Percentiles rank a stretch among this genome's conserved stretches.
Conservation (phyloP, 1,284 basidiomycete genomes). For the Pascua guehoae region DNA sequence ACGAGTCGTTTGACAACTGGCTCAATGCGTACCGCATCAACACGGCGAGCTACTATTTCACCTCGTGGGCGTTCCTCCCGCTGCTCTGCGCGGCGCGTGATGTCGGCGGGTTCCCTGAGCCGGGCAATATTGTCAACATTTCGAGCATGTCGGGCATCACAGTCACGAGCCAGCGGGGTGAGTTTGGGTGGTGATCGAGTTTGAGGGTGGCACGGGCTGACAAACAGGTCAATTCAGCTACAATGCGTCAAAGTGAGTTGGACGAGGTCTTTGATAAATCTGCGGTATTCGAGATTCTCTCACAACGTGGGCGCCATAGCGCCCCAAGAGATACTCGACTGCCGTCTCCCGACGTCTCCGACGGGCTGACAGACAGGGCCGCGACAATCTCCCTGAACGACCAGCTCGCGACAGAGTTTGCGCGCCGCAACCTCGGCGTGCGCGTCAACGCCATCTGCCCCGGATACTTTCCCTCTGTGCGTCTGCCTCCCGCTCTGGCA, state of each 20-base stretch:
- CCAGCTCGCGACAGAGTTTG: slow-evolving; percentile 31
- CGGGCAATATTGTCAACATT: slow-evolving; percentile 47
- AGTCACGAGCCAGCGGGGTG: slow-evolving; percentile 25
- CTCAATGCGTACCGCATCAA: slow-evolving; percentile 43
- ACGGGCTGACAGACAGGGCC: slow-evolving; percentile 21
- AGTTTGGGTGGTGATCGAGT: slow-evolving; percentile 33
- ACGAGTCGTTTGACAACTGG: slow-evolving; percentile 43
- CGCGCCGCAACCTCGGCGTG: slow-evolving; percentile 24
- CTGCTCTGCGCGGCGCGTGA: slow-evolving; percentile 41
- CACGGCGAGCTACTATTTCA: slow-evolving; percentile 47
- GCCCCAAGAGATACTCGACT: no score
- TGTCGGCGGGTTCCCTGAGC: slow-evolving; percentile 30
- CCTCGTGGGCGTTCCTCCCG: slow-evolving; percentile 47
- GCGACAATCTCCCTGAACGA: slow-evolving; percentile 27
- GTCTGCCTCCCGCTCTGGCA: neutral
- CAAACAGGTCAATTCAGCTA: slow-evolving; percentile 28
- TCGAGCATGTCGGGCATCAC: slow-evolving; percentile 23
- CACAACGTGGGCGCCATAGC: no score
- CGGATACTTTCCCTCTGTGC: slow-evolving; percentile 29
- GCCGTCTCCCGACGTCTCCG: no score
- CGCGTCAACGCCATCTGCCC: slow-evolving; percentile 30
- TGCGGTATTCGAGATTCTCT: no score
- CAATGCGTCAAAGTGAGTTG: slow-evolving; percentile 43
- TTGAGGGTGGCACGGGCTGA: no score
- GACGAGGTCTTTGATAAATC: no score